These are phyloP conservation scores for Pelargonium fulgidum DNA, from an alignment of 441 rosid species.

Conservation along the genomic window DNA sequence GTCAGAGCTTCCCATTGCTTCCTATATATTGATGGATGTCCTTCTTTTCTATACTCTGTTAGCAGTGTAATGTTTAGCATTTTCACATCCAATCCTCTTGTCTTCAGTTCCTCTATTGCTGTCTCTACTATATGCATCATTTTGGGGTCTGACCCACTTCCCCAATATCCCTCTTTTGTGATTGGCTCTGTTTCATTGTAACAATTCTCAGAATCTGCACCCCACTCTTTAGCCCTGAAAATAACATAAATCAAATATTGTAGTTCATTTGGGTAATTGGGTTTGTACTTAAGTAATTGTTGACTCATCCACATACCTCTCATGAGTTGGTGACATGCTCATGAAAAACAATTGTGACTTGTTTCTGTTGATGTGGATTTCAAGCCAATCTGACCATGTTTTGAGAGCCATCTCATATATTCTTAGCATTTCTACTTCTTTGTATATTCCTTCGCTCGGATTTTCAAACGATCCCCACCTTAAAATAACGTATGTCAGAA, in stretches of 20 bases:
- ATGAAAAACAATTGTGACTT: conserved; percentile 54
- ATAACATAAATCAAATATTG: too few species aligned
- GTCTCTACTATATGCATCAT: conserved; percentile 26
- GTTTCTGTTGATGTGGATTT: conserved; percentile 41
- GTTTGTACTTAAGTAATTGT: too few species aligned
- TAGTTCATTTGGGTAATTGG: too few species aligned
- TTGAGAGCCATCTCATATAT: conserved; percentile 60
- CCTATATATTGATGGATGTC: conserved; percentile 40
- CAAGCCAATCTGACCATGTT: conserved; percentile 62
- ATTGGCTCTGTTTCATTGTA: too few species aligned
- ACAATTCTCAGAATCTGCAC: too few species aligned
- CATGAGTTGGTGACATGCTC: conserved; percentile 65
- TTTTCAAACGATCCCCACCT: conserved; percentile 77
- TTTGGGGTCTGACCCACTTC: too few species aligned
- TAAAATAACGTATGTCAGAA: not conserved
- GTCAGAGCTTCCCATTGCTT: conserved; percentile 28
- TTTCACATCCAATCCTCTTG: conserved; percentile 15
- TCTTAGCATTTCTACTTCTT: conserved; percentile 49
- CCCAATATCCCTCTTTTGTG: too few species aligned
- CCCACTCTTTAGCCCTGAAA: too few species aligned
- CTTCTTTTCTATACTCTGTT: conserved; percentile 41
- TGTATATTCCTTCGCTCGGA: conserved; percentile 43
- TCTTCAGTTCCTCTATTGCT: too few species aligned
- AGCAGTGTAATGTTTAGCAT: conserved; percentile 34
- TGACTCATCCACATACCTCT: conserved; percentile 35